Conservation (phyloP, 1,284 basidiomycete species). For the Trametes versicolor region DNA sequence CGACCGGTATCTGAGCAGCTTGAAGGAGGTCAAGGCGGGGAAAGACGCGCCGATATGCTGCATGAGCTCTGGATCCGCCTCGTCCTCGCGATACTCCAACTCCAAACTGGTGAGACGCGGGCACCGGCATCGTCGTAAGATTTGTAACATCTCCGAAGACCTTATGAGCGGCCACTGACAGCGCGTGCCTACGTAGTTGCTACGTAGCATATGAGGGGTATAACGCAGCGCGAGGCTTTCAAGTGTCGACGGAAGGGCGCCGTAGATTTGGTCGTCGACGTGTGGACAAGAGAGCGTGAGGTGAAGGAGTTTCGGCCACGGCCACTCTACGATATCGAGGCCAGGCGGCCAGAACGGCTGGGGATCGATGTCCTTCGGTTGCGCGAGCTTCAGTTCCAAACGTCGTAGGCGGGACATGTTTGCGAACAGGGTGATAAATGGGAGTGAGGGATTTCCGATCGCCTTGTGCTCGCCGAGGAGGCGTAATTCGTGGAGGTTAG, state of each 20-base stretch:
- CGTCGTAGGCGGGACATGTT: conserved; percentile 1
- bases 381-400: background rate
- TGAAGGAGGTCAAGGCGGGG: background rate
- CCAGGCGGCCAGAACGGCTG: conserved; percentile 5
- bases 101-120: background rate
- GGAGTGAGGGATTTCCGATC: background rate
- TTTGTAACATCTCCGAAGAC: background rate
- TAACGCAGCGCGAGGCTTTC: conserved; percentile 4
- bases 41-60: background rate
- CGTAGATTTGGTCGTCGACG: background rate
- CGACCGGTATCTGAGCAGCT: background rate
- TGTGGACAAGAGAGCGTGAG: conserved; percentile 8
- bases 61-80: background rate
- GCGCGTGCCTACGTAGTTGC: too few species aligned
- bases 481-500: background rate
- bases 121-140: background rate
- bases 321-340: background rate
- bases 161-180: conserved; percentile 4
- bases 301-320: conserved; percentile 6
- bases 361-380: background rate
- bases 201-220: background rate
- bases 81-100: conserved; percentile 7
- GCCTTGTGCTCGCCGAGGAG: background rate
- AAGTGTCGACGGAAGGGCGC: background rate
- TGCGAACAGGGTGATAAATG: background rate